phyloP scores from a whole-genome alignment of 495 filamentous ascomycete species.

The Viridothelium virens region DNA sequence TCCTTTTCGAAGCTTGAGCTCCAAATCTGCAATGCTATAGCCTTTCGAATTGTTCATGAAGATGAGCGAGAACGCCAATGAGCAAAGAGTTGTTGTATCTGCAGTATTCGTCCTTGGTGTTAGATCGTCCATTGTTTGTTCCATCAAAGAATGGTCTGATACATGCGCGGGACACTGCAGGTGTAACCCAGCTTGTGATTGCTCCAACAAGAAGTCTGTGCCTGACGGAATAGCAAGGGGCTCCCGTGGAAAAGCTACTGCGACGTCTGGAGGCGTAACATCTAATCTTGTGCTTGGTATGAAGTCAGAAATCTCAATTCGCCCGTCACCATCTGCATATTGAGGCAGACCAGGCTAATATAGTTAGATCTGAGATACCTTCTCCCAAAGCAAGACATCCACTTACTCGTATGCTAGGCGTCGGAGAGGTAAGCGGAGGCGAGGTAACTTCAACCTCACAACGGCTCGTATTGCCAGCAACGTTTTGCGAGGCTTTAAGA shows the following conservation, averaged over 20 bases:
- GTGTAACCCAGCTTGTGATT: background rate
- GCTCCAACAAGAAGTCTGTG: background rate
- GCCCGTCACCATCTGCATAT: background rate
- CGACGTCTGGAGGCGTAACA: background rate
- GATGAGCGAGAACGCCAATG: background rate
- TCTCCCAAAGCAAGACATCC: background rate
- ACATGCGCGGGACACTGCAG: background rate
- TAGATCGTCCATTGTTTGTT: background rate
- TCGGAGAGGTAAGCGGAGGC: background rate
- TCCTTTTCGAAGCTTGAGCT: background rate
- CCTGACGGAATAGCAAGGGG: background rate
- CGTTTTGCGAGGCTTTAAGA: background rate
- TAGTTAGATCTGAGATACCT: background rate
- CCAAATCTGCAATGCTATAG: slow-evolving; percentile 1
- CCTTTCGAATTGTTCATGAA: background rate
- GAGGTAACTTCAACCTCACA: background rate
- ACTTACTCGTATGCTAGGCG: background rate
- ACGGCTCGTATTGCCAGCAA: background rate
- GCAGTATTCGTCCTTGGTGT: background rate
- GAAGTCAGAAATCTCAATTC: background rate
- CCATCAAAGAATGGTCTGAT: background rate
- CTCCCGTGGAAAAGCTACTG: background rate
- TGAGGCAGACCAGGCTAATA: background rate
- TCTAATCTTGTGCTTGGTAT: background rate
- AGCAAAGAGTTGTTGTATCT: background rate